Evolutionary conservation across 2,329 filamentous ascomycete species (phyloP).

Genomic region (Diaporthe caulivora): DNA sequence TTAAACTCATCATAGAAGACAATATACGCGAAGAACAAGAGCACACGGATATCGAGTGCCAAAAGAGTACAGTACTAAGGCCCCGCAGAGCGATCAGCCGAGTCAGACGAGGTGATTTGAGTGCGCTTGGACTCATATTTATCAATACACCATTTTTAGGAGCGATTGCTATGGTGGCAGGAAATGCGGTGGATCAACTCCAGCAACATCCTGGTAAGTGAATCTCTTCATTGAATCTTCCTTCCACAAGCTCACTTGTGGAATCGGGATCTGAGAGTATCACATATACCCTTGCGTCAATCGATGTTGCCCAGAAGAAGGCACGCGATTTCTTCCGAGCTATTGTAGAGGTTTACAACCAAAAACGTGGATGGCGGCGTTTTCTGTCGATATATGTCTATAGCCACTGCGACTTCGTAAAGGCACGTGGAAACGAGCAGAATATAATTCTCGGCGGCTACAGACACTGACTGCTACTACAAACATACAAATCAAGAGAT

Average conservation of each 20-base stretch:
- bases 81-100: not conserved
- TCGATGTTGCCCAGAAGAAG: conserved; percentile 8
- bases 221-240: not conserved
- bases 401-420: conserved; percentile 33
- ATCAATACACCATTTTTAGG: not conserved
- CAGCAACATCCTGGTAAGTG: not conserved
- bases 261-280: not conserved
- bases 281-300: not conserved
- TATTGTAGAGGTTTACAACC: not conserved
- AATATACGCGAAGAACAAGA: not conserved
- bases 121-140: not conserved
- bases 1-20: not conserved
- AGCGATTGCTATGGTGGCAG: not conserved
- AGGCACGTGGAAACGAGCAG: not conserved
- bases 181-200: not conserved
- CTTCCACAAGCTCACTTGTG: not conserved
- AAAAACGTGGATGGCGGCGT: conserved; percentile 14
- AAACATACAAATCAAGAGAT: conserved; percentile 2
- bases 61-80: not conserved
- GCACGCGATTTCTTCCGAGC: conserved; percentile 19
- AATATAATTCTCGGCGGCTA: not conserved
- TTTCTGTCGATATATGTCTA: conserved; percentile 28
- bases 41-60: not conserved
- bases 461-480: not conserved
- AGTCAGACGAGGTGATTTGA: not conserved